Evolutionary conservation across 306 rosid species (phyloP).

Genomic region (Gastrolobium bilobum): DNA sequence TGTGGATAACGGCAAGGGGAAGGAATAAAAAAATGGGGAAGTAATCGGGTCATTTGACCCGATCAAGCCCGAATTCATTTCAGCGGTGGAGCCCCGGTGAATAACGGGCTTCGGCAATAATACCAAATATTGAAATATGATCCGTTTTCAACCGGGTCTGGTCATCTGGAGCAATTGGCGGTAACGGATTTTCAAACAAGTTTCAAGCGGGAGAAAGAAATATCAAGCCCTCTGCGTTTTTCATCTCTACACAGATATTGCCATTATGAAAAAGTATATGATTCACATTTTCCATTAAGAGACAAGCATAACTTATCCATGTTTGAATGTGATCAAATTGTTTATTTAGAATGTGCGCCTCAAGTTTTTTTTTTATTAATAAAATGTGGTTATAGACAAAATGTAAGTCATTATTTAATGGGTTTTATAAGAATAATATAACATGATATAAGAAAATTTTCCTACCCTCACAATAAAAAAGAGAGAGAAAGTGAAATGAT

Average conservation of each 20-base stretch:
- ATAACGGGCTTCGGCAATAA: background rate
- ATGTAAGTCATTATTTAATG: no score
- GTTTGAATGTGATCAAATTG: no score
- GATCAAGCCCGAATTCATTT: background rate
- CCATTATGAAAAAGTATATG: background rate
- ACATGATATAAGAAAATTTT: no score
- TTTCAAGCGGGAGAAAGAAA: slow-evolving; percentile 50
- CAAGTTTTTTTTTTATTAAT: no score
- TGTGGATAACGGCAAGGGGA: slow-evolving; percentile 67
- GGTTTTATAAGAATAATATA: no score
- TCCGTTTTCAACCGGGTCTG: slow-evolving; percentile 37
- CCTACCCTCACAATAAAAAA: no score
- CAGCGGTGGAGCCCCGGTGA: background rate
- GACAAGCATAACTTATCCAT: no score
- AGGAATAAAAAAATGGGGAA: background rate
- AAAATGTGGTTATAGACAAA: no score
- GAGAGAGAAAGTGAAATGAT: no score
- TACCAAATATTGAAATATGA: background rate
- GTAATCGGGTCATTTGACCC: slow-evolving; percentile 45
- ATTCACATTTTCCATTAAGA: no score
- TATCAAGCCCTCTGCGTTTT: slow-evolving; percentile 1
- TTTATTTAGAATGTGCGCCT: no score
- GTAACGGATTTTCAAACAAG: slow-evolving; percentile 55
- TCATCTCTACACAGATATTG: background rate
- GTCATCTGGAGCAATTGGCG: slow-evolving; percentile 5